Base-by-base conservation (phyloP, 345 rosid species). In the Gynandropsis gynandra region DNA sequence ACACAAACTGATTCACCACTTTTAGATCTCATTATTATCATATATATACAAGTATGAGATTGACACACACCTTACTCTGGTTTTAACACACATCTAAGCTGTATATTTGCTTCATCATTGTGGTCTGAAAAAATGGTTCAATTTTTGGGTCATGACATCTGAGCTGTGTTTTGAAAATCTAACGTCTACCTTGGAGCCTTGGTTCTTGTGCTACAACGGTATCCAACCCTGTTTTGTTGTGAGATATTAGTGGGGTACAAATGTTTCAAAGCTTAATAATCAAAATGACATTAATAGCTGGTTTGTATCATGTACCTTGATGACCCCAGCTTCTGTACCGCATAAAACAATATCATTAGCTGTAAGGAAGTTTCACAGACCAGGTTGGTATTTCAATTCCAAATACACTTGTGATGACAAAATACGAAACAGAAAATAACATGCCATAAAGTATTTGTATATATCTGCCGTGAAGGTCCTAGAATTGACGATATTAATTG, bases 251-350 rank as follows among this genome's bases (percentile, higher is more conserved):
- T 38, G 20, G 24, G 17, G 39, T 53, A 35, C 34, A 7, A 57
- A 7, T 55, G 4, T 0, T 41, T 21, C 21, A n/a, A 14, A 31
- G 21, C 17, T 20, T 4, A 57, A 37, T 5, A 8, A 48, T 34
- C 18, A 1, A 46, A 54, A 43, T 33, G 10, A 20, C 24, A 13
- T 16, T 29, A 41, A 64, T 19, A 33, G 36, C 8, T 46, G 36
- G 55, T 39, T 7, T 52, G 13, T 44, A 31, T 20, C 10, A 19
- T n/a, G 58, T 31, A 89, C 96, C 96, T 87, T 90, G 48, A 90
- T 84, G 4, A 78, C 55, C 51, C 98, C 96, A 0, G 81, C 74
- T 59, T 90, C 95, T 6, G 96, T 90, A 15, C 98, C 98, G 17
- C 98, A 87, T 5, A 87, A 29, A 18, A 90, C 74, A 1, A 66